phyloP scores from a whole-genome alignment of 768 basidiomycete species.

The Hirschioporus abietinus region DNA sequence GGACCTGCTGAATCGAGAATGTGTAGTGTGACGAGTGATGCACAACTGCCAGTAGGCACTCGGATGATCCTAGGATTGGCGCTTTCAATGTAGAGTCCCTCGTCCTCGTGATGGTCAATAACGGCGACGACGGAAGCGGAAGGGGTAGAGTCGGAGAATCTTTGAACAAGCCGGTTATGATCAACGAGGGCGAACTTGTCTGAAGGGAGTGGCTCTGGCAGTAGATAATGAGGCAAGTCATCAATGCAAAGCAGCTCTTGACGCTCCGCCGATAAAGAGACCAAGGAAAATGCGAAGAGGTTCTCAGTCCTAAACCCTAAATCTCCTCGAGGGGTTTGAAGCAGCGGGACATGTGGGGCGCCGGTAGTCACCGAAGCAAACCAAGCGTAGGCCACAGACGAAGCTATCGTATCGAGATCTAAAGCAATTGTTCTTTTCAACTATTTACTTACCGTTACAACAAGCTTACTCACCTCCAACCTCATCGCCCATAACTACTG shows the following conservation, averaged over 20 bases:
- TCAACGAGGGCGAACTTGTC: constrained; percentile 82
- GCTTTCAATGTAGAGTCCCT: constrained; percentile 53
- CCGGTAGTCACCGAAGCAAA: constrained; percentile 52
- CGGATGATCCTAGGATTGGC: constrained; percentile 62
- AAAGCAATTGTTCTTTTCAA: not conserved
- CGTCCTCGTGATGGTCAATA: constrained; percentile 92
- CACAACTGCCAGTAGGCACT: constrained; percentile 69
- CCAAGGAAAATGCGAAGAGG: constrained; percentile 60
- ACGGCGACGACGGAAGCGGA: constrained; percentile 61
- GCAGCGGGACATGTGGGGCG: constrained; percentile 61
- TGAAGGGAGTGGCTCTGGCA: constrained; percentile 41
- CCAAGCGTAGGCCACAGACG: constrained; percentile 82
- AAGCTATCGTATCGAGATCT: constrained; percentile 92
- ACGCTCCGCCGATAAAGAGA: constrained; percentile 42
- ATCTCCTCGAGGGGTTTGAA: constrained; percentile 63
- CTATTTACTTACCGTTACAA: not conserved
- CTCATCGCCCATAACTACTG: constrained; percentile 91
- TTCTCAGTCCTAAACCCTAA: constrained; percentile 86
- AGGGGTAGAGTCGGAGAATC: constrained; percentile 36
- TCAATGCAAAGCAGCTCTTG: constrained; percentile 61
- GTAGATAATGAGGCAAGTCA: constrained; percentile 42
- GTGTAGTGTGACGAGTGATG: constrained; percentile 53
- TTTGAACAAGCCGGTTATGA: constrained; percentile 66
- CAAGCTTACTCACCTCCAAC: constrained; percentile 68
- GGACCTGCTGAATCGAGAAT: constrained; percentile 22